phyloP scores from a whole-genome alignment of 2,329 filamentous ascomycete species.

The Mollisiaceae sp. region DNA sequence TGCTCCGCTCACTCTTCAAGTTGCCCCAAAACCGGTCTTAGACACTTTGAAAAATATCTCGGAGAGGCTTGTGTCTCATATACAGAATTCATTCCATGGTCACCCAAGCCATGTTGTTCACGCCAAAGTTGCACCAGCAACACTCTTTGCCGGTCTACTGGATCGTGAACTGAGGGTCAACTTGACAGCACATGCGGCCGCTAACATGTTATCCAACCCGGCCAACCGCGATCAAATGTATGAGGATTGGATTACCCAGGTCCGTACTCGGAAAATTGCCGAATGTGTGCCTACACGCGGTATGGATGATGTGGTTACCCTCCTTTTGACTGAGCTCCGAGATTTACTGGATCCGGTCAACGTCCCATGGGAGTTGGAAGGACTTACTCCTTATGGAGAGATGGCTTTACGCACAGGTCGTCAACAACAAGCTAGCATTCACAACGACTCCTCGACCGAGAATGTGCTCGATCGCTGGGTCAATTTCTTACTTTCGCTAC shows the following conservation, averaged over 20 bases:
- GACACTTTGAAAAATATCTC: conserved; percentile 89
- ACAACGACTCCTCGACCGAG: conserved; percentile 53
- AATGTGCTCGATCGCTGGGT: conserved; percentile 83
- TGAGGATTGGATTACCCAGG: conserved; percentile 79
- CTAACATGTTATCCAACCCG: conserved; percentile 87
- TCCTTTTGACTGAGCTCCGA: conserved; percentile 70
- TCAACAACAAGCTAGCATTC: conserved; percentile 47
- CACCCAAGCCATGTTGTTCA: conserved; percentile 85
- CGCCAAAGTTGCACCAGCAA: conserved; percentile 86
- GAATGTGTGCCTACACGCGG: conserved; percentile 66
- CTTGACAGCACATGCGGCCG: conserved; percentile 89
- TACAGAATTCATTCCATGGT: conserved; percentile 82
- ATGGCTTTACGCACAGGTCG: conserved; percentile 53
- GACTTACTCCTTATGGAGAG: conserved; percentile 64
- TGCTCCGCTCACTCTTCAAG: conserved; percentile 85
- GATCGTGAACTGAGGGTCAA: conserved; percentile 91
- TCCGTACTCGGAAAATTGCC: conserved; percentile 65
- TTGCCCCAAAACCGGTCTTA: conserved; percentile 85
- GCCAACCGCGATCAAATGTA: conserved; percentile 96
- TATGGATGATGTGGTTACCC: conserved; percentile 69
- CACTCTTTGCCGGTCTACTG: conserved; percentile 84
- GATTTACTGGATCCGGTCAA: conserved; percentile 71
- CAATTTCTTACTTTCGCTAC: conserved; percentile 70
- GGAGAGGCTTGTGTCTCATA: conserved; percentile 77
- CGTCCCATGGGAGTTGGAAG: conserved; percentile 68